Base-by-base conservation (phyloP, 306 rosid genomes). In the Rosa rugosa region DNA sequence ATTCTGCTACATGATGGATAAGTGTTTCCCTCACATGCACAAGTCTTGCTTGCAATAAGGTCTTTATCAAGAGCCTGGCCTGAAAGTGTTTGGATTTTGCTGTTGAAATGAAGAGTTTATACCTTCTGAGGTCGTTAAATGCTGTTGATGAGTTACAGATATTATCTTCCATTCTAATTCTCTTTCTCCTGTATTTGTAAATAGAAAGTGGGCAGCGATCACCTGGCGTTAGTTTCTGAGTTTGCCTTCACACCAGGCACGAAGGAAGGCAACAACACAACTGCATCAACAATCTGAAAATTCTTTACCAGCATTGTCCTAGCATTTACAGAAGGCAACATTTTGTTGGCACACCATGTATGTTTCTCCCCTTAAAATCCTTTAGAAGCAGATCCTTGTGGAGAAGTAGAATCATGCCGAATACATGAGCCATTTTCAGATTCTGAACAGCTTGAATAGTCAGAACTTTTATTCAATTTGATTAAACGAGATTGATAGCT, bases 181-280 rank as follows among this genome's bases (percentile, higher is more conserved):
- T 62, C 56, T 45, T 64, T 36, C 25, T 13, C 27, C 36, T 20
- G 17, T 50, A 25, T n/a, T 65, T 65, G 40, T 18, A 18, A 69
- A 66, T 86, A 94, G 98, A 84, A 75, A 82, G 83, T 94, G 79
- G 98, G 98, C 71, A 92, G 98, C 75, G 96, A 94, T 79, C 98
- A 90, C 83, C 84, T 92, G 87, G 91, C 91, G 40, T 84, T 94
- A 86, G 93, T 90, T 62, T 85, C 93, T 23, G 97, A 94, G 85
- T 89, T 94, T 85, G 85, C 88, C 82, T 94, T 92, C 87, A 78
- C 86, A 44, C 82, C 17, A 60, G 72, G 67, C 77, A 69, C 81
- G 16, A 65, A 46, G 27, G 76, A 72, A 50, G 81, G 50, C 81
- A 51, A 56, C 60, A 84, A 71, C 14, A 72, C 50, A 51, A 34